Evolutionary conservation across 1,139 yeast genomes (phyloP).

Genomic region (Zygoascus sp.): DNA sequence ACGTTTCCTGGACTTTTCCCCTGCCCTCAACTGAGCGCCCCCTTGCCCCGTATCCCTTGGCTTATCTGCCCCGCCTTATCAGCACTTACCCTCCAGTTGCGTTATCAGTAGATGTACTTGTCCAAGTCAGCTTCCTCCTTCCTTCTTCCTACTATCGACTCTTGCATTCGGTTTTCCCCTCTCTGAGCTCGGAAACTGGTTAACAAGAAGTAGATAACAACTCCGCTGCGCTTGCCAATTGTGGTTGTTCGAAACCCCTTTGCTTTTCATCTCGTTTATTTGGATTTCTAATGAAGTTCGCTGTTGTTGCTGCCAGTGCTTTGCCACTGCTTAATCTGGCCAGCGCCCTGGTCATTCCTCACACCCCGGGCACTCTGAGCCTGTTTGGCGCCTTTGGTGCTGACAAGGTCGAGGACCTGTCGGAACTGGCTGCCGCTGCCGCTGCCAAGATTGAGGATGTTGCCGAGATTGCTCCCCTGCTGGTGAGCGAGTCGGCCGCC

Average conservation of each 20-base stretch:
- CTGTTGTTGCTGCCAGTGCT: constrained; percentile 37
- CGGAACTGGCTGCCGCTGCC: constrained; percentile 22
- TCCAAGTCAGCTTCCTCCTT: neutral
- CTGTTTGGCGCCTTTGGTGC: constrained; percentile 31
- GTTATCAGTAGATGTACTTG: neutral
- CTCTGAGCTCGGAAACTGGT: neutral
- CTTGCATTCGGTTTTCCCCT: neutral
- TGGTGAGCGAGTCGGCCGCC: constrained; percentile 37
- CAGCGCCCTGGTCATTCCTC: constrained; percentile 64
- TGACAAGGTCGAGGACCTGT: constrained; percentile 25
- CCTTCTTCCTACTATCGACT: neutral
- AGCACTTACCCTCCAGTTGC: constrained; percentile 2
- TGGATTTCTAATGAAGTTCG: constrained; percentile 31
- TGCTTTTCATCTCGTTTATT: neutral
- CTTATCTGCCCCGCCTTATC: neutral
- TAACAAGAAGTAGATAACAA: neutral
- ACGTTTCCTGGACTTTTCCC: too few species aligned
- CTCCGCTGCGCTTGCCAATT: neutral
- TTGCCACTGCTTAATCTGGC: constrained; percentile 52
- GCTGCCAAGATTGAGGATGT: constrained; percentile 22
- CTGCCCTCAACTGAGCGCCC: too few species aligned
- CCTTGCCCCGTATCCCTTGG: neutral
- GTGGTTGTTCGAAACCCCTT: neutral
- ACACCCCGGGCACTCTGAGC: constrained; percentile 24
- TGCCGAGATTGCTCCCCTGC: constrained; percentile 38